Evolutionary conservation across 371 early-diverging fungal species (phyloP), one percentile per base, ranked within the genome.

Genomic region (Apophysomyces trapeziformis): DNA sequence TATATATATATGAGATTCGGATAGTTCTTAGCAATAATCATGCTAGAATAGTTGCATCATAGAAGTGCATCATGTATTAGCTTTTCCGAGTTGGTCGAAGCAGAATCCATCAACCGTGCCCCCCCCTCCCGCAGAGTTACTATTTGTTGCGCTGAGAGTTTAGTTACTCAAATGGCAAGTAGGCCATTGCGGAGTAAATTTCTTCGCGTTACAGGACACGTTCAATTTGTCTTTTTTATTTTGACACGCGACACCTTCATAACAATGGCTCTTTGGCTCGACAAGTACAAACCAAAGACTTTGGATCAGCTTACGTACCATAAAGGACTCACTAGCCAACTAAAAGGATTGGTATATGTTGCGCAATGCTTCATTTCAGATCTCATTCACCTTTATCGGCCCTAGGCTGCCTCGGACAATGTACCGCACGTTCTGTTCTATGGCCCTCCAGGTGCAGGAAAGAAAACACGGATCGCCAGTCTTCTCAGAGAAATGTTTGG

Each of bases 381-480:
- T 35, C 7, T 21, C 32, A 50, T 50, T 35, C 43, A 56, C 56
- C 41, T 13, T 54, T 58, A 32, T 38, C 32, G 32, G 21, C 21
- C 8, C 46, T 41, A 95, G 95, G 90, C 93, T 9, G 58, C 78
- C 11, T 85, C 90, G 4, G 89, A 85, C 8, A 96, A 97, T 72
- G 86, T 99, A 62, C 99, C 99, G 38, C 99, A 99, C 69, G 72
- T 99, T 70, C 85, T 99, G 4, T 88, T 99, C 41, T 96, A 96
- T 83, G 99, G 99, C 1, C 96, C 95, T 11, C 84, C 94, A 5
- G 99, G 99, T 21, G 91, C 94, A 2, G 99, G 99, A 11, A 99
- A 99, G 83, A 97, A 96, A 75, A 99, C 99, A 21, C 87, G 99
- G 38, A 87, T 99, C 44, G 87, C 88, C 44, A 92, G 93, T 61